A percentile compares a stretch with the other conserved stretches of the same genome.
phyloP scores from a whole-genome alignment of 148 eudicot species.

The Fagopyrum homotropicum region DNA sequence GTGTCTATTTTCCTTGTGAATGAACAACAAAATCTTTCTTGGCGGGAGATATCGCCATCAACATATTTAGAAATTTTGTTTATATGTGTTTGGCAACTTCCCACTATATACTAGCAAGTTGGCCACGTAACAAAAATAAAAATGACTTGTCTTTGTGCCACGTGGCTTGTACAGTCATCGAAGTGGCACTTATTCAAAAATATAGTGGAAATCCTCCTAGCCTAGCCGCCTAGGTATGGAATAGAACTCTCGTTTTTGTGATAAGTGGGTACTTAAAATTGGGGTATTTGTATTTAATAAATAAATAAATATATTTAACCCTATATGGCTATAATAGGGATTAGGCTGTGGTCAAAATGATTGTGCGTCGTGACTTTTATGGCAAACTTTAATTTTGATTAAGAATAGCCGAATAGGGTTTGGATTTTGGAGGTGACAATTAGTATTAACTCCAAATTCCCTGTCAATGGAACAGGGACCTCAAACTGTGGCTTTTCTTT shows the following conservation, averaged over 20 bases:
- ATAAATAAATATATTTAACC: background rate
- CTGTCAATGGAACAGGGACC: conserved; percentile 21
- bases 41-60: conserved; percentile 24
- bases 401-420: background rate
- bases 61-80: conserved; percentile 5
- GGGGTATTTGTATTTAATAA: too few relatives aligned
- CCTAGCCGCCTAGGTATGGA: background rate
- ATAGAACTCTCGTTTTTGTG: background rate
- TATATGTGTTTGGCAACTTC: conserved; percentile 19
- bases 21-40: background rate
- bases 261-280: too few relatives aligned
- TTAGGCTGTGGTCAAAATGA: background rate
- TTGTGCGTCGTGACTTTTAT: background rate
- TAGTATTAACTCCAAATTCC: background rate
- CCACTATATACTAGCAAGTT: conserved; percentile 17
- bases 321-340: background rate
- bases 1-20: background rate
- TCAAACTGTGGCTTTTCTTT: conserved; percentile 19
- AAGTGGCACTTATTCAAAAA: too few relatives aligned
- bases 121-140: background rate
- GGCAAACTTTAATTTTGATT: background rate
- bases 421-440: background rate
- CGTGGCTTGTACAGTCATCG: too few relatives aligned
- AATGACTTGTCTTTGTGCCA: background rate
- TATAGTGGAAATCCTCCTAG: too few relatives aligned